Conservation (phyloP, 768 basidiomycete genomes). For the Chalciporus pseudorubinellus region DNA sequence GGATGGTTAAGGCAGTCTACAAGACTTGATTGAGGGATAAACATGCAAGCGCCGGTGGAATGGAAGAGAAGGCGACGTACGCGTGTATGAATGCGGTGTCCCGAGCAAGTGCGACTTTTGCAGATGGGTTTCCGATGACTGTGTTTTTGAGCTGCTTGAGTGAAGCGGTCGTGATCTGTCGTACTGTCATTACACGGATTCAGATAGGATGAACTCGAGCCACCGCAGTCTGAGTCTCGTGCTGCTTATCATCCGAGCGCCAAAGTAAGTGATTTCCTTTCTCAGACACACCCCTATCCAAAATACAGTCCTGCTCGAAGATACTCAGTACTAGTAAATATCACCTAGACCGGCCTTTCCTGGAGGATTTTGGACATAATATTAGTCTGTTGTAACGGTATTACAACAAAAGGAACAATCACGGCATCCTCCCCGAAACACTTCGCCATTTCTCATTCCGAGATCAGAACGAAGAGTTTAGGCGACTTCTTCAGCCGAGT, state of each 20-base stretch:
- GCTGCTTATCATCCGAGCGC: background rate
- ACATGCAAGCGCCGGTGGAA: background rate
- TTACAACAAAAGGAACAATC: no score
- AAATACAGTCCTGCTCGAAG: no score
- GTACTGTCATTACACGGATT: constrained; percentile 26
- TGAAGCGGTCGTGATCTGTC: constrained; percentile 26
- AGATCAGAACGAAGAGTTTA: no score
- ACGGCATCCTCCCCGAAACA: no score
- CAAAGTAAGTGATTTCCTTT: background rate
- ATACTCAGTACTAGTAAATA: no score
- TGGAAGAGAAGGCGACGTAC: constrained; percentile 35
- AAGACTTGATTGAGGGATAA: constrained; percentile 41
- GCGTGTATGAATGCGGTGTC: constrained; percentile 55
- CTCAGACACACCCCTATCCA: background rate
- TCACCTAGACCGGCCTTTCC: no score
- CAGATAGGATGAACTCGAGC: background rate
- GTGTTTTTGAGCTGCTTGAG: constrained; percentile 73
- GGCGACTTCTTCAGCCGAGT: no score
- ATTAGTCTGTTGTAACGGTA: no score
- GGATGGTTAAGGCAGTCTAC: constrained; percentile 57
- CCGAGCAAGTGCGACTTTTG: constrained; percentile 56
- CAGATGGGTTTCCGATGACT: constrained; percentile 77
- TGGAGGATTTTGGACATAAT: no score
- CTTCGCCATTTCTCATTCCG: no score
- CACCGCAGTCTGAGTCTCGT: no score